Percentiles rank a stretch among this genome's conserved stretches.
Evolutionary conservation across 2,329 filamentous ascomycete genomes (phyloP).

Genomic region (Talaromyces sp.): DNA sequence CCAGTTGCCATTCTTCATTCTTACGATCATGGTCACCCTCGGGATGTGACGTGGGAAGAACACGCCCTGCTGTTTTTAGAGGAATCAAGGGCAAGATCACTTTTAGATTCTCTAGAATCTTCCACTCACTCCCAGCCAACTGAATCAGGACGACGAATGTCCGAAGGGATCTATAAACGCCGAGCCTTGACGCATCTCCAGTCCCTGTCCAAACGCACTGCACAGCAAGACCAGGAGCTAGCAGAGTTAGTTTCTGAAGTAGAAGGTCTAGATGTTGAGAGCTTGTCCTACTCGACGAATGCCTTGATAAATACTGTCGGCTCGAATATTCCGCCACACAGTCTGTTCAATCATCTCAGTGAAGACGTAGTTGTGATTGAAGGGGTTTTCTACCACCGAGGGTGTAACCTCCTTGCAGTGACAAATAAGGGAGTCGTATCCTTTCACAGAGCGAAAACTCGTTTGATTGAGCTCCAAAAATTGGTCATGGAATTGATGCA

Average conservation of each 20-base stretch:
- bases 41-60: constrained; percentile 16
- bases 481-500: constrained; percentile 20
- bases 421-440: constrained; percentile 18
- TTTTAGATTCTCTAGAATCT: constrained; percentile 18
- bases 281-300: constrained; percentile 14
- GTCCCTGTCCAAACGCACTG: constrained; percentile 2
- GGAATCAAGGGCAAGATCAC: constrained; percentile 17
- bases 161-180: constrained; percentile 7
- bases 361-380: constrained; percentile 19
- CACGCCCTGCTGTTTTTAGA: constrained; percentile 22
- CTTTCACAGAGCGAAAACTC: constrained; percentile 9
- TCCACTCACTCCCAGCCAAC: neutral
- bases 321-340: constrained; percentile 12
- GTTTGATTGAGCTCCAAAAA: constrained; percentile 14
- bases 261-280: constrained; percentile 3
- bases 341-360: constrained; percentile 17
- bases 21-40: constrained; percentile 17
- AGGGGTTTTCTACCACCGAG: constrained; percentile 16
- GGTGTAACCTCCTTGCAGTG: constrained; percentile 18
- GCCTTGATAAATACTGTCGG: constrained; percentile 18
- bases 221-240: constrained; percentile 4
- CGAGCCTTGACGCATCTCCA: constrained; percentile 9
- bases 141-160: constrained; percentile 2
- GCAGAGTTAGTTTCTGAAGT: constrained; percentile 4
- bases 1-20: constrained; percentile 9